Base-by-base conservation (phyloP, 2,329 filamentous ascomycete species). In the Harringtonia aguacate region DNA sequence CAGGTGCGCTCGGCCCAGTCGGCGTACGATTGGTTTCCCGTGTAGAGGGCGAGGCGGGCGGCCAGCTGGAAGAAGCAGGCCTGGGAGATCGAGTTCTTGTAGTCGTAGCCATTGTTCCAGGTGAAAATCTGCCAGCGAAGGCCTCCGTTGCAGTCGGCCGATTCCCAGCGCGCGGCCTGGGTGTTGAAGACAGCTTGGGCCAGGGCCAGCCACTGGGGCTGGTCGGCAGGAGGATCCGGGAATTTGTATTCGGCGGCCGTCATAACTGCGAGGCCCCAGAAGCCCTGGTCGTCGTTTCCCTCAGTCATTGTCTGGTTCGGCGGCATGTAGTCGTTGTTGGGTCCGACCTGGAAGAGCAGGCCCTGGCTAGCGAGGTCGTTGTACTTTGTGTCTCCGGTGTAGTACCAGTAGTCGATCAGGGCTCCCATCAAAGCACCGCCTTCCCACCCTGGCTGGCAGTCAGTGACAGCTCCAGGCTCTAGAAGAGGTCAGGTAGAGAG, bases 91-190 rank as follows among this genome's bases (percentile, higher is more conserved):
- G 67, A 62, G 49, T 74, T 74, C 53, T 75, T 86, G 68, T 85
- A 85, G 50, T 74, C 68, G 59, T 81, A 94, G 14, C 87, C 88
- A 34, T 74, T 78, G 57, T 94, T 92, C 68, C 85, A 88, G 1
- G 75, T 70, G 58, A 84, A 90, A 39, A 94, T 87, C 63, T 94
- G 87, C 85, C 85, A 90, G 49, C 84, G 75, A 41, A 92, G 60
- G 7, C 86, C 87, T 34, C 86, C 86, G n/a, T 69, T 70, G 53
- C 86, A 94, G 41, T 75, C 65, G 1, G 68, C 61, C 1, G 60
- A 67, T 49, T 89, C 84, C 86, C 85, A 92, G 31, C 85, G 76
- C 24, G 69, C 66, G 3, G 77, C 79, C 55, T 90, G 85, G 3
- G 79, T 81, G 59, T 94, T 86, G 67, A 92, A 94, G 27, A 87